Base-by-base conservation (phyloP, 257 asterid genomes). In the Solanum ahanhuiri region DNA sequence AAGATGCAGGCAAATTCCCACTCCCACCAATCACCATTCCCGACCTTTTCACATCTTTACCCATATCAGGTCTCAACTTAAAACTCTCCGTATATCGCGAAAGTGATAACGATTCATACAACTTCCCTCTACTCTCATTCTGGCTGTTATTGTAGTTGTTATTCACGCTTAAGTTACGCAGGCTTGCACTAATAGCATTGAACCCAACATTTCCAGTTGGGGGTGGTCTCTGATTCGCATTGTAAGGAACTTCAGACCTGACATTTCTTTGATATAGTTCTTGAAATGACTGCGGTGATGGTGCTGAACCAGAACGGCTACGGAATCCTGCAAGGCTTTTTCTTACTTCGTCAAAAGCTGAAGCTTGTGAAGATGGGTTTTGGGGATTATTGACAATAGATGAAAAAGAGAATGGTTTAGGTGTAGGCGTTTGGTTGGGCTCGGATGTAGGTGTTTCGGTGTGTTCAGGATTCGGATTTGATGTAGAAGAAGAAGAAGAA, bases 261-360 rank as follows among this genome's bases (percentile, higher is more conserved):
- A 23, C 48, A 30, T 57, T 89, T 37, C 84, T 86, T 72, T 89
- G 82, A 85, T 85, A 94, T n/a, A 94, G 54, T 25, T 88, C 90
- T 28, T 58, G 84, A 39, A 93, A 18, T 34, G 93, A 91, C 30
- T 91, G 90, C 4, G 89, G 70, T 23, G 70, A 63, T 63, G 70
- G 31, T 23, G 14, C 31, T 23, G 70, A 63, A 63, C 33, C 70
- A 63, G 70, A 4, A 23, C 70, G 31, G 33, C 28, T 23, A 67
- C 94, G 89, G 66, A 58, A 89, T 41, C 79, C 90, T 25, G 86
- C 41, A 11, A 91, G 85, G 12, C 81, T 82, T 51, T 72, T 89
- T 0, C 31, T 28, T 37, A 87, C 89, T 45, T 88, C 77, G 14
- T 75, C 86, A 7, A 54, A 6, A 18, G 30, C 33, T 9, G 20